phyloP scores from a whole-genome alignment of 2,329 filamentous ascomycete genomes.

The Macroventuria anomochaeta region DNA sequence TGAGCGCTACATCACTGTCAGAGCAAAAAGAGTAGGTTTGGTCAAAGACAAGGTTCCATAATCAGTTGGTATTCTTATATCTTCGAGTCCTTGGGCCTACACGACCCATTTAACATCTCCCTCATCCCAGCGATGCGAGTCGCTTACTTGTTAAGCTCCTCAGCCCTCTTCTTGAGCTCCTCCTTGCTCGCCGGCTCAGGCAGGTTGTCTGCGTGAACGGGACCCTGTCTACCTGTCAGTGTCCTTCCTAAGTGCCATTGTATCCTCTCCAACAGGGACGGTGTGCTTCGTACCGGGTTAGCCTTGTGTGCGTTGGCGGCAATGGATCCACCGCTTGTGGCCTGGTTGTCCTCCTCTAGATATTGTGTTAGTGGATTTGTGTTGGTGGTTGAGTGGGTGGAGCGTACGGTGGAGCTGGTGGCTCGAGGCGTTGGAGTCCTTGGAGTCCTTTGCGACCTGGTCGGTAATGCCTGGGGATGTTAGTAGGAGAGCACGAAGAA shows the following conservation, averaged over 20 bases:
- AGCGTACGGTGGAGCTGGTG: conserved; percentile 43
- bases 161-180: conserved; percentile 57
- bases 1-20: too few species aligned
- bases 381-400: conserved; percentile 9
- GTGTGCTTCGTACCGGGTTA: conserved; percentile 44
- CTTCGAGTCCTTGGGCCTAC: conserved; percentile 1
- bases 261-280: conserved; percentile 4
- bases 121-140: background rate
- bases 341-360: conserved; percentile 36
- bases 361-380: background rate
- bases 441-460: conserved; percentile 54
- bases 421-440: conserved; percentile 49
- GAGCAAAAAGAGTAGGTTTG: too few species aligned
- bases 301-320: conserved; percentile 50
- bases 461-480: conserved; percentile 51
- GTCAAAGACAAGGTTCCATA: too few species aligned
- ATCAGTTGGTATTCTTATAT: conserved; percentile 8
- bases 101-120: background rate
- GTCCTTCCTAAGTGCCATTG: background rate
- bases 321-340: conserved; percentile 45
- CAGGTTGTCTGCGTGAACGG: conserved; percentile 54
- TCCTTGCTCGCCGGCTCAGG: conserved; percentile 56
- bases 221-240: conserved; percentile 45
- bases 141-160: conserved; percentile 57
- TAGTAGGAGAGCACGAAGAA: background rate